Evolutionary conservation across 202 grass and related monocot genomes (phyloP), one percentile per base, ranked within the genome.

Genomic region (Schoenoplectus triqueter): DNA sequence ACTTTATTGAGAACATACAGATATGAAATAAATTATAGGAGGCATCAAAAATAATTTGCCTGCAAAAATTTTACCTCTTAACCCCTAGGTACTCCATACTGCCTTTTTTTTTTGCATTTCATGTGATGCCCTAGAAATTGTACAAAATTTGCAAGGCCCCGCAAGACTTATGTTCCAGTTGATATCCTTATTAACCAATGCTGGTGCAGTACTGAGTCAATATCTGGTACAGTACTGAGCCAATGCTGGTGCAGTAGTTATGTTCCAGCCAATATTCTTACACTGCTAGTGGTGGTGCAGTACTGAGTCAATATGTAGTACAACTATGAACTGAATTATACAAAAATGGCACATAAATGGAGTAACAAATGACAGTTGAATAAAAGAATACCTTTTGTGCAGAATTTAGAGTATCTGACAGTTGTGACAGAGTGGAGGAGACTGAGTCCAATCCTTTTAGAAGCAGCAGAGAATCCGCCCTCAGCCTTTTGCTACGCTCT

Each of bases 361-460:
- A 47, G 18, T 20, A 46, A 47, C 8, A 48, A 82, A 66, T 48
- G 20, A 66, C n/a, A n/a, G 7, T 80, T 82, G 41, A 82, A 50
- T 31, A n/a, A 82, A 54, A 13, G 1, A 48, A 6, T 56, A 94
- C 95, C 92, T 95, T 89, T 87, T 95, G 93, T 6, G 93, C 91
- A 19, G 91, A 87, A 39, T 66, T 94, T 42, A 98, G 83, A 5
- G 96, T 95, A 82, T 89, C 86, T 15, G 96, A 95, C 62, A 98
- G 90, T 66, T 94, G 91, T 41, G 90, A 75, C 57, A 98, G 93
- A 0, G 91, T 92, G 5, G 91, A 89, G 15, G 93, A 87, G 14
- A 98, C 96, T 14, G 96, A 98, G 76, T 98, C 93, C 47, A 98
- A 91, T 21, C 96, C 96, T 57, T 88, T 87, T 65, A 95, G 59